Evolutionary conservation across 768 basidiomycete genomes (phyloP), one percentile per base, ranked within the genome.

Genomic region (Lentinus tigrinus): DNA sequence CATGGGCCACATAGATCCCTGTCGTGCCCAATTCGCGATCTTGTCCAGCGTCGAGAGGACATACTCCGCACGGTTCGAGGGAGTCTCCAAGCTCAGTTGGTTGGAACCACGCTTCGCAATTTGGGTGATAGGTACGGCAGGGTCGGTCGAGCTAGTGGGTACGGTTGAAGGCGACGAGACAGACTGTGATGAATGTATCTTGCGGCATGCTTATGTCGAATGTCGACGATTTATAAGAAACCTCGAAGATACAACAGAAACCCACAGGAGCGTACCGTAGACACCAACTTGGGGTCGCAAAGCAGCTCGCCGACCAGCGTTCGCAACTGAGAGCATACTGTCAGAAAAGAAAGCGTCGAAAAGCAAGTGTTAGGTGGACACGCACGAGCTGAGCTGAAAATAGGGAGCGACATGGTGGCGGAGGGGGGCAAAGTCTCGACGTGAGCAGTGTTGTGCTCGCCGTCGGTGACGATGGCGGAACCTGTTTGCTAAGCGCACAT

Each of bases 1-100:
- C 95, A 98, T 98, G 10, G 97, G 97, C 97, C 97, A 98, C 87
- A 98, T 96, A 39, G 94, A 96, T 57, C 96, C 89, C 76, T 98
- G 96, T 53, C 95, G 79, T 9, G 89, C 96, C 97, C 97, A 98
- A 73, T 98, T 98, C 67, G 89, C 88, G 17, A 98, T 81, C 75
- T 98, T 98, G 79, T 99, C 97, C 54, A 97, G 76, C 0, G 95
- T 96, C 1, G 95, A 93, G 49, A 98, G 78, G 1, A 98, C 95
- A 81, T 98, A 98, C 75, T 99, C 97, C 94, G 54, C 40, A 14
- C 34, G 31, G 75, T 98, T 98, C 71, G 81, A 81, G 13, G 96
- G 96, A 19, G 85, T 87, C 78, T 95, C 89, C 56, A 98, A 77
- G 69, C 90, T 92, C 57, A 83, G 78, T 70, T 95, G 93, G 65